Conservation (phyloP, 345 rosid species). For the Viola odorata region DNA sequence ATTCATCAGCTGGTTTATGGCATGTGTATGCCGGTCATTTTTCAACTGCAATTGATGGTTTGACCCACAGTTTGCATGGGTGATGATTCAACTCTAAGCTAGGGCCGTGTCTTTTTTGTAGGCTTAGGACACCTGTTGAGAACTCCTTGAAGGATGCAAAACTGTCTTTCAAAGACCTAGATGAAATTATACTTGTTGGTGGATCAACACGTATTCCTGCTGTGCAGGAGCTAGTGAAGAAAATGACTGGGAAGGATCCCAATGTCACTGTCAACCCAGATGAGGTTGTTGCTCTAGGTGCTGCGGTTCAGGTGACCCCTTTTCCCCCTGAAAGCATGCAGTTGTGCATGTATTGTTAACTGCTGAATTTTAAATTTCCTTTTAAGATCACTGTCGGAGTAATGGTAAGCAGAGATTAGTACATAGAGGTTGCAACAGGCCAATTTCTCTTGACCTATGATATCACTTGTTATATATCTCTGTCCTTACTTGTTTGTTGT, state of each 20-base stretch:
- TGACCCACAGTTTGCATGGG: background rate
- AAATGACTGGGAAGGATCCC: conserved; percentile 87
- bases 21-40: background rate
- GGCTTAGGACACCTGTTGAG: conserved; percentile 86
- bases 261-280: conserved; percentile 97
- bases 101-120: conserved; percentile 10
- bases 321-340: background rate
- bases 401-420: background rate
- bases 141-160: conserved; percentile 85
- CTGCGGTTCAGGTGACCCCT: conserved; percentile 84
- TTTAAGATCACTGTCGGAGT: background rate
- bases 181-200: conserved; percentile 96
- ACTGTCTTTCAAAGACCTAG: conserved; percentile 73
- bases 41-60: background rate
- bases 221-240: conserved; percentile 87
- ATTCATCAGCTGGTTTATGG: background rate
- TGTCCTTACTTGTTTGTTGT: background rate
- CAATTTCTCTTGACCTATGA: background rate
- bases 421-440: background rate
- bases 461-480: background rate
- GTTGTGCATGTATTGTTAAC: background rate
- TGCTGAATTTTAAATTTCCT: too few species aligned
- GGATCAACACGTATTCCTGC: conserved; percentile 99
- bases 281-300: conserved; percentile 97
- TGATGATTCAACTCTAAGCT: background rate